Percentiles rank a stretch among this genome's conserved stretches.
These are phyloP conservation scores for Mentha longifolia DNA, from an alignment of 257 asterid genomes.

Conservation along the genomic window DNA sequence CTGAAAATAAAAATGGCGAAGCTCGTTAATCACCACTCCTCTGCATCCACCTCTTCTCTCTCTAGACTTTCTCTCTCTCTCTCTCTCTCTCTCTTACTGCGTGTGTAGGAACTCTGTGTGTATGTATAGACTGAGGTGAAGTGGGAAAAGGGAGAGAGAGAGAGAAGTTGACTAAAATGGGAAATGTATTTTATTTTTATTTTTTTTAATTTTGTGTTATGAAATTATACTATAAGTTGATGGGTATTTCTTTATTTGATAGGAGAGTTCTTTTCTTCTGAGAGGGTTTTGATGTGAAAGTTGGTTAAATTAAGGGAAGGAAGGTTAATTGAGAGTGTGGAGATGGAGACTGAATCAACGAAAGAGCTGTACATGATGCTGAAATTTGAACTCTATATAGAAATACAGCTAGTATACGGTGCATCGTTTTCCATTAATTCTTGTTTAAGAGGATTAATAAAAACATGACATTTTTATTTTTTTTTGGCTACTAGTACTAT, in stretches of 20 bases:
- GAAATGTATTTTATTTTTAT: neutral
- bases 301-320: neutral
- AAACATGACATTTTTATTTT: conserved; percentile 13
- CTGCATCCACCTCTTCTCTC: neutral
- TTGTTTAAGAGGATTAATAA: no score
- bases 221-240: neutral
- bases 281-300: neutral
- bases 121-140: conserved; percentile 3
- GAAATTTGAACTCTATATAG: conserved; percentile 31
- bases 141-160: neutral
- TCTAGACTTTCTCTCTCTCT: no score
- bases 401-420: conserved; percentile 37
- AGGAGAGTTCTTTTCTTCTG: no score
- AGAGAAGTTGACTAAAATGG: conserved; percentile 40
- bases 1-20: conserved; percentile 12
- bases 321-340: conserved; percentile 28
- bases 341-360: conserved; percentile 36
- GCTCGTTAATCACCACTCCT: neutral
- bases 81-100: neutral
- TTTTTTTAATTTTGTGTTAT: neutral
- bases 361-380: conserved; percentile 40
- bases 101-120: neutral
- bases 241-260: neutral
- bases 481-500: neutral
- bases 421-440: no score